phyloP scores from a whole-genome alignment of 768 basidiomycete genomes.

The Infundibulicybe gibba region DNA sequence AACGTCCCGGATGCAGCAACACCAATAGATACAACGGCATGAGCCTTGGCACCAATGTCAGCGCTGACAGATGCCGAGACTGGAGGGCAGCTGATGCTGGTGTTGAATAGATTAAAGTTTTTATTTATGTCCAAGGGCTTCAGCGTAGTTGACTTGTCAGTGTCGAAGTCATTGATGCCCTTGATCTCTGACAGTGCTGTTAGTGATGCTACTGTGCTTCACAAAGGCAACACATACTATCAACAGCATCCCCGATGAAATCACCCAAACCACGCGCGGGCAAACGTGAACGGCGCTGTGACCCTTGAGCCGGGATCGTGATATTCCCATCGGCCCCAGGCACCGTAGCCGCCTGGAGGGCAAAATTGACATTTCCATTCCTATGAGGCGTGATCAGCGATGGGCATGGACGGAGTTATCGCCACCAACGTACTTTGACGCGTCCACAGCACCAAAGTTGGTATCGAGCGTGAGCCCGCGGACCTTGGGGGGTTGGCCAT shows the following conservation, averaged over 20 bases:
- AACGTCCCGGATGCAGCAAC: constrained; percentile 40
- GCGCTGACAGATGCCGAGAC: too few species aligned
- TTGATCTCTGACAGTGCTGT: constrained; percentile 7
- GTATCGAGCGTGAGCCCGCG: constrained; percentile 32
- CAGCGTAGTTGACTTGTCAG: constrained; percentile 15
- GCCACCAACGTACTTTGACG: constrained; percentile 8
- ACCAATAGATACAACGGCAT: constrained; percentile 29
- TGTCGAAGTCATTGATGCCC: constrained; percentile 22
- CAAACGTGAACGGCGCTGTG: constrained; percentile 3
- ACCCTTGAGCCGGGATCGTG: constrained; percentile 7
- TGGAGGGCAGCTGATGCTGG: constrained; percentile 23
- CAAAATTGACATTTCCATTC: constrained; percentile 18
- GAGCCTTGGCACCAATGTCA: too few species aligned
- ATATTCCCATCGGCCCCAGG: constrained; percentile 14
- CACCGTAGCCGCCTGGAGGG: constrained; percentile 17
- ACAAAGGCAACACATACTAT: constrained; percentile 10
- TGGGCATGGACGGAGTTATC: background rate
- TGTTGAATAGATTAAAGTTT: constrained; percentile 24
- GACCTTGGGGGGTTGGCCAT: constrained; percentile 20
- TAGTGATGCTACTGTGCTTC: background rate
- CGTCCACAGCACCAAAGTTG: constrained; percentile 25
- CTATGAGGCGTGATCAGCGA: background rate
- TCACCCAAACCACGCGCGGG: constrained; percentile 13
- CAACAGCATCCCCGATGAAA: too few species aligned
- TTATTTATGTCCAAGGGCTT: constrained; percentile 19